Evolutionary conservation across 75 land plant species (phyloP), one percentile per base, ranked within the genome.

Genomic region (Sequoiadendron giganteum): DNA sequence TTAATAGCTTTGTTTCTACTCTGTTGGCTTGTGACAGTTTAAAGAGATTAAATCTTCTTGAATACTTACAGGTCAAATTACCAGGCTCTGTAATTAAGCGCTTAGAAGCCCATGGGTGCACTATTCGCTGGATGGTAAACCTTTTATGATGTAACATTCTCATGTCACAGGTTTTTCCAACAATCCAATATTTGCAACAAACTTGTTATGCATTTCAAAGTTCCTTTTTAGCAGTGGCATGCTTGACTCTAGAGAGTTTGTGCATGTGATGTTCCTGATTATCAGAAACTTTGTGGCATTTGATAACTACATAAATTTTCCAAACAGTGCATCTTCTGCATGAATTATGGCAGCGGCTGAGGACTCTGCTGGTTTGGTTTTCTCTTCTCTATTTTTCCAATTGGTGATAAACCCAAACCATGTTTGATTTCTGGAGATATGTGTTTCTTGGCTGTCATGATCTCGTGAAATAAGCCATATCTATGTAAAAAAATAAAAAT

Each of bases 21-120:
- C 90, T 97, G 43, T 81, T 95, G 91, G 92, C 92, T 28, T 95
- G 98, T 87, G 91, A 94, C 83, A 90, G 95, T 73, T 89, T 96
- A 84, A 96, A 91, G 72, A 96, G 96, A 85, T 93, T 97, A 36
- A 97, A 96, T 90, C 95, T 96, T 30, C 89, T 94, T 77, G 78
- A 91, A 48, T 87, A 86, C 38, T 93, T 95, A 39, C 93, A 85
- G 88, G 42, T 86, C 13, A 45, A 85, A 34, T 84, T 97, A 11
- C 92, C 96, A 21, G 88, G 86, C 4, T 86, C 10, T 42, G 85
- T 97, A 47, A 75, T 96, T 32, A 90, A 93, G 85, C 92, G 91
- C 72, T 86, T 96, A 52, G 93, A 97, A 86, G 86, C 91, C 56
- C 97, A 98, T 25, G 98, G 99, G 21, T 96, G 95, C 81, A 76